Evolutionary conservation across 2,329 filamentous ascomycete genomes (phyloP).

Genomic region (Myriosclerotinia curreyana): DNA sequence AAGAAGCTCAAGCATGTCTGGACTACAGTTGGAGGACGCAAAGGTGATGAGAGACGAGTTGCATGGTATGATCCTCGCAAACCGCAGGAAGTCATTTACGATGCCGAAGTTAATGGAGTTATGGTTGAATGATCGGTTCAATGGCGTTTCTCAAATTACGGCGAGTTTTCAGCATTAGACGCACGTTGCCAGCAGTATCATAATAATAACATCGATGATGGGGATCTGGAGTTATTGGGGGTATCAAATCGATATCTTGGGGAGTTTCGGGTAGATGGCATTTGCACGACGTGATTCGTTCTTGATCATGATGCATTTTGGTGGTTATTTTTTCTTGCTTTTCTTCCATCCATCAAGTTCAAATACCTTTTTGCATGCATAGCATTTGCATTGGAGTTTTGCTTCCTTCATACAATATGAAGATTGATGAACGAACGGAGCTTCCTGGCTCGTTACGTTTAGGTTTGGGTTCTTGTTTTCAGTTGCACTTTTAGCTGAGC

Average conservation of each 20-base stretch:
- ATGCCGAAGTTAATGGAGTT: conserved; percentile 32
- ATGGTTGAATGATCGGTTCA: conserved; percentile 21
- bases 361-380: conserved; percentile 20
- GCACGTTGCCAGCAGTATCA: not conserved
- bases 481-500: not conserved
- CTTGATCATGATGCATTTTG: conserved; percentile 4
- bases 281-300: conserved; percentile 10
- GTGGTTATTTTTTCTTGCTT: conserved; percentile 6
- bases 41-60: conserved; percentile 50
- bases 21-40: conserved; percentile 64
- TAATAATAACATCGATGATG: conserved; percentile 3
- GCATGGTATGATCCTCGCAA: conserved; percentile 39
- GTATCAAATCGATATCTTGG: not conserved
- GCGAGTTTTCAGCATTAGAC: conserved; percentile 1
- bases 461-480: not conserved
- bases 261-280: conserved; percentile 7
- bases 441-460: not conserved
- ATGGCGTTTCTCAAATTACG: not conserved
- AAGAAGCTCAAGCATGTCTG: conserved; percentile 62
- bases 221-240: conserved; percentile 3
- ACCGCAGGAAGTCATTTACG: conserved; percentile 35
- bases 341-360: conserved; percentile 7
- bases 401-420: conserved; percentile 1
- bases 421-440: conserved; percentile 8
- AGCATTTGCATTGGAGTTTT: conserved; percentile 17